These are phyloP conservation scores for Leucosporidium scottii DNA, from an alignment of 768 basidiomycete genomes.

Conservation along the genomic window DNA sequence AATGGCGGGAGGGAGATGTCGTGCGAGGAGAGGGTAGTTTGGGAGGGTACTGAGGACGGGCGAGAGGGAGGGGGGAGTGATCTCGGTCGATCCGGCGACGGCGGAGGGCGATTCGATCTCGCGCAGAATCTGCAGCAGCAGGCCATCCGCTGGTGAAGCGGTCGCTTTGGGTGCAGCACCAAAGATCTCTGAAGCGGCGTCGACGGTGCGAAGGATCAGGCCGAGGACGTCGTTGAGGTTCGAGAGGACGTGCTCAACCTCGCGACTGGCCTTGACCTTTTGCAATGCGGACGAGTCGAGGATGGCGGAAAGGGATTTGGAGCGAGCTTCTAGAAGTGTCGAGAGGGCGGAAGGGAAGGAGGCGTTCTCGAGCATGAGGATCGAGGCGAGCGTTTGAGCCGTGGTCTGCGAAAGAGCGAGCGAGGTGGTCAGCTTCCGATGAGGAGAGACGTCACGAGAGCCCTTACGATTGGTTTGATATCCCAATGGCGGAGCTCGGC, in stretches of 20 bases:
- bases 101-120: slow-evolving; percentile 15
- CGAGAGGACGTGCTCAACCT: background rate
- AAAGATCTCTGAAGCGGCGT: slow-evolving; percentile 17
- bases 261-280: background rate
- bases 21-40: slow-evolving; percentile 29
- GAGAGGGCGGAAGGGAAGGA: slow-evolving; percentile 6
- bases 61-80: background rate
- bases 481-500: slow-evolving; percentile 8
- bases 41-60: slow-evolving; percentile 32
- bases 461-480: background rate
- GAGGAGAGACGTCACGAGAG: background rate
- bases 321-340: slow-evolving; percentile 21
- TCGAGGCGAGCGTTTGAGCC: slow-evolving; percentile 23
- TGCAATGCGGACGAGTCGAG: slow-evolving; percentile 9
- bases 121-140: slow-evolving; percentile 18
- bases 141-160: background rate
- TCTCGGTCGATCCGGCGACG: background rate
- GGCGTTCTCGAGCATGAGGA: slow-evolving; percentile 27
- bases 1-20: slow-evolving; percentile 32
- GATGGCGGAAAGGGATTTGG: slow-evolving; percentile 10
- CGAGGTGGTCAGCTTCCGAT: background rate
- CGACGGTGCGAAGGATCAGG: slow-evolving; percentile 21
- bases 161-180: background rate
- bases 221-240: slow-evolving; percentile 12
- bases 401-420: background rate